Evolutionary conservation across 2,329 filamentous ascomycete genomes (phyloP).

Genomic region (Tolypocladium endophyticum): DNA sequence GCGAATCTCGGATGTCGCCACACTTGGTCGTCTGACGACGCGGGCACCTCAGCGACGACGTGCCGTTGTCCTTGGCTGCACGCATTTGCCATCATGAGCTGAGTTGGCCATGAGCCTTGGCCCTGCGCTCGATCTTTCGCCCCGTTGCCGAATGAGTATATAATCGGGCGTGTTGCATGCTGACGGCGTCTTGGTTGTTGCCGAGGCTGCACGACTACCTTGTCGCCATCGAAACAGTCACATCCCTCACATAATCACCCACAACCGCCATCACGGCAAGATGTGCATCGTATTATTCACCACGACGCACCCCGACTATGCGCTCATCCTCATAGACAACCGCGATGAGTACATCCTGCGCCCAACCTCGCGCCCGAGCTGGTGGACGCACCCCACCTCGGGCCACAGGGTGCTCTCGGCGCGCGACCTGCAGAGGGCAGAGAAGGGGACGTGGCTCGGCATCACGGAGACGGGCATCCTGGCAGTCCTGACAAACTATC

Average conservation of each 20-base stretch:
- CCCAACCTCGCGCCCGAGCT: constrained; percentile 52
- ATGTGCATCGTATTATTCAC: constrained; percentile 76
- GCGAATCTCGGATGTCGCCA: background rate
- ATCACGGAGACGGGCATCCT: constrained; percentile 49
- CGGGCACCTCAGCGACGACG: background rate
- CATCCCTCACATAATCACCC: background rate
- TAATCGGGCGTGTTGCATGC: background rate
- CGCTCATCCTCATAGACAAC: constrained; percentile 67
- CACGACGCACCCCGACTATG: constrained; percentile 65
- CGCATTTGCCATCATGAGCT: background rate
- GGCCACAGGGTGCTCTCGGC: constrained; percentile 43
- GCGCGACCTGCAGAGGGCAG: constrained; percentile 49
- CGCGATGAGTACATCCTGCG: constrained; percentile 63
- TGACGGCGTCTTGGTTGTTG: background rate
- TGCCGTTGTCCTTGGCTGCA: background rate
- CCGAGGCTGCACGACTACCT: background rate
- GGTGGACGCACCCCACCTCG: constrained; percentile 42
- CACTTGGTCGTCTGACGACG: background rate
- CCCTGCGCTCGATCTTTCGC: background rate
- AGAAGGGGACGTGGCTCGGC: constrained; percentile 57
- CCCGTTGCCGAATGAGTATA: background rate
- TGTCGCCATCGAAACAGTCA: background rate
- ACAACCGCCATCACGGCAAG: background rate
- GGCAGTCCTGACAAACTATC: constrained; percentile 57
- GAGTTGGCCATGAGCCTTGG: background rate